Conservation (phyloP, 306 rosid genomes). For the Senna tora region DNA sequence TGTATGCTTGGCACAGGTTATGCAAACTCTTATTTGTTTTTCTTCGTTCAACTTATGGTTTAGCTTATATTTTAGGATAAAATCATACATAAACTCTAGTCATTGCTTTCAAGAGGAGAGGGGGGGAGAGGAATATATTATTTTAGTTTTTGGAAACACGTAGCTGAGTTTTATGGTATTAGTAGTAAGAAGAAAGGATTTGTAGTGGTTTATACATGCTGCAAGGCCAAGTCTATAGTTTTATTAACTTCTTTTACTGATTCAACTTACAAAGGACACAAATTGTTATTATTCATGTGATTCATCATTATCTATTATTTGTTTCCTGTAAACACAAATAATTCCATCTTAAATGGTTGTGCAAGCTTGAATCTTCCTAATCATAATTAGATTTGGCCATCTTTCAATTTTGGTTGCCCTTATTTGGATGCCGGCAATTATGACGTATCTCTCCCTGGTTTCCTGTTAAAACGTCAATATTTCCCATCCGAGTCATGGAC, state of each 20-base stretch:
- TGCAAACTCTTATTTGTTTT: slow-evolving; percentile 19
- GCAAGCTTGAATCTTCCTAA: slow-evolving; percentile 27
- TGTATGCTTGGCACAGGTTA: slow-evolving; percentile 46
- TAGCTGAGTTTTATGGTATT: slow-evolving; percentile 25
- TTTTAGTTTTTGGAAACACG: slow-evolving; percentile 35
- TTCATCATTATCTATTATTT: slow-evolving; percentile 42
- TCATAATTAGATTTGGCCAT: slow-evolving; percentile 21
- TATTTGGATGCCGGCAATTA: slow-evolving; percentile 58
- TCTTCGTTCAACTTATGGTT: slow-evolving; percentile 30
- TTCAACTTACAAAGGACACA: slow-evolving; percentile 36
- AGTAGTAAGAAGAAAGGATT: slow-evolving; percentile 33
- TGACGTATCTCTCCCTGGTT: slow-evolving; percentile 72
- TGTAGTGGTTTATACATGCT: slow-evolving; percentile 32
- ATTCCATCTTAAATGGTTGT: slow-evolving; percentile 37
- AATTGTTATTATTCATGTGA: slow-evolving; percentile 27
- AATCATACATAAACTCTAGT: slow-evolving; percentile 30
- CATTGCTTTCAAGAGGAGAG: slow-evolving; percentile 29
- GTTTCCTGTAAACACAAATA: slow-evolving; percentile 39
- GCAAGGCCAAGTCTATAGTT: neutral
- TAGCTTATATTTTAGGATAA: slow-evolving; percentile 34
- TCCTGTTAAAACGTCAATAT: slow-evolving; percentile 64
- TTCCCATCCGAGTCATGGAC: slow-evolving; percentile 73
- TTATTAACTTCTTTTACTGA: slow-evolving; percentile 26
- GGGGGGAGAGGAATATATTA: neutral
- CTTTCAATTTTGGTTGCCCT: slow-evolving; percentile 42